phyloP scores from a whole-genome alignment of 768 basidiomycete genomes.

The Psilocybe sp. region DNA sequence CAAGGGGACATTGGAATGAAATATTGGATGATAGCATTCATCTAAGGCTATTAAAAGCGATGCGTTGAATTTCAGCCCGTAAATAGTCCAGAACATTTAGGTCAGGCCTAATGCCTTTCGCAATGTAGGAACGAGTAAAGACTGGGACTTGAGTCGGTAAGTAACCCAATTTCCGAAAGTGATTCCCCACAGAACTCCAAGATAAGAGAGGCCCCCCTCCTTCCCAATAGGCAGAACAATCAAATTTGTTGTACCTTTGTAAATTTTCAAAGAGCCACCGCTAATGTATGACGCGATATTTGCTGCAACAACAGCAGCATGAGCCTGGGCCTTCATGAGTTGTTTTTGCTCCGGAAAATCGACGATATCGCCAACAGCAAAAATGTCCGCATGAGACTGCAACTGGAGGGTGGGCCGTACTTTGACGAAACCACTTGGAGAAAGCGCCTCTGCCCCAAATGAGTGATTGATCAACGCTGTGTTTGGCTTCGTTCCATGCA shows the following conservation, averaged over 20 bases:
- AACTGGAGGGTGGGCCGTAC: conserved; percentile 58
- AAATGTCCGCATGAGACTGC: conserved; percentile 45
- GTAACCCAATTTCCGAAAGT: conserved; percentile 44
- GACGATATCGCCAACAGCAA: conserved; percentile 64
- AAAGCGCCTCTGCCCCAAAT: conserved; percentile 36
- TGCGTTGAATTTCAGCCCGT: no score
- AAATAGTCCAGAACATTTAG: no score
- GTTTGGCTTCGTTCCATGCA: conserved; percentile 42
- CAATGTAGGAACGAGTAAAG: conserved; percentile 19
- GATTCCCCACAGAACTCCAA: conserved; percentile 43
- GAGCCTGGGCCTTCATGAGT: conserved; percentile 36
- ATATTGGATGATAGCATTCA: no score
- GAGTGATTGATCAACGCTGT: conserved; percentile 46
- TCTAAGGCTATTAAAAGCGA: no score
- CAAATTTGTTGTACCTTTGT: conserved; percentile 20
- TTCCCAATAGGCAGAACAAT: conserved; percentile 23
- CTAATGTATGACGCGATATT: conserved; percentile 41
- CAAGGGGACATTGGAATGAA: no score
- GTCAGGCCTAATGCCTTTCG: no score
- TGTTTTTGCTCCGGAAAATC: conserved; percentile 66
- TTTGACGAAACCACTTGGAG: conserved; percentile 40
- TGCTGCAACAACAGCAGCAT: conserved; percentile 38
- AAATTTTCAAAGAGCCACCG: conserved; percentile 25
- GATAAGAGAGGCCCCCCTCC: conserved; percentile 19
- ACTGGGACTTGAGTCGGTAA: conserved; percentile 36